Base-by-base conservation (phyloP, 2,329 filamentous ascomycete species). In the Xylariaceae sp. region DNA sequence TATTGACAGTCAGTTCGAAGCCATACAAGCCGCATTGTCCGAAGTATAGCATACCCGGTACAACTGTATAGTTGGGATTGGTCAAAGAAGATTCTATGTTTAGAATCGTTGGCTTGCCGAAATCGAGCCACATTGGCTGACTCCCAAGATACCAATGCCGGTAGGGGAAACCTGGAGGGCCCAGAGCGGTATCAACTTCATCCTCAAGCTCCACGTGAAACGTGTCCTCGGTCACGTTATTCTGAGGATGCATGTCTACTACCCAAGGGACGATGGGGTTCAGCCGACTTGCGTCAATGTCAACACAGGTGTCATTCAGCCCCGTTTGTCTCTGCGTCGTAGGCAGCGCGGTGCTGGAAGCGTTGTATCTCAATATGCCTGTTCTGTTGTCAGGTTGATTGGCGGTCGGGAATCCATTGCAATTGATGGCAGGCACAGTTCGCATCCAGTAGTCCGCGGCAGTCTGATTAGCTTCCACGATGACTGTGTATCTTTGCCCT, bases 401-500 rank as follows among this genome's bases (percentile, higher is more conserved):
- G 15, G 44, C 45, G 14, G 30, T 27, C 27, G 44, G 38, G 10
- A 39, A 31, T 14, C 47, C 39, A 45, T 46, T 48, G 42, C 57
- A 61, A 7, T 18, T 48, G 7, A 15, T 44, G 30, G 53, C 51
- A 11, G 58, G 52, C n/a, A 54, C 44, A 38, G 66, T 65, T 36
- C 53, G 62, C 15, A 66, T 57, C 63, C 62, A 66, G 46, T 61
- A 66, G 19, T 57, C 51, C 11, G 48, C 47, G 4, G 42, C 42
- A 10, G 46, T 27, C 12, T 58, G 52, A 18, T 59, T 48, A 14
- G 60, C 57, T 7, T 58, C 53, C 9, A 61, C 49, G 1, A 61
- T 47, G 6, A 61, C 43, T 31, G 57, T 56, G 19, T 57, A 57
- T 6, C 62, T 51, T 67, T 65, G 46, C 62, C 71, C 42, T 60